Evolutionary conservation across 306 rosid genomes (phyloP), one percentile per base, ranked within the genome.

Genomic region (Prinsepia uniflora): DNA sequence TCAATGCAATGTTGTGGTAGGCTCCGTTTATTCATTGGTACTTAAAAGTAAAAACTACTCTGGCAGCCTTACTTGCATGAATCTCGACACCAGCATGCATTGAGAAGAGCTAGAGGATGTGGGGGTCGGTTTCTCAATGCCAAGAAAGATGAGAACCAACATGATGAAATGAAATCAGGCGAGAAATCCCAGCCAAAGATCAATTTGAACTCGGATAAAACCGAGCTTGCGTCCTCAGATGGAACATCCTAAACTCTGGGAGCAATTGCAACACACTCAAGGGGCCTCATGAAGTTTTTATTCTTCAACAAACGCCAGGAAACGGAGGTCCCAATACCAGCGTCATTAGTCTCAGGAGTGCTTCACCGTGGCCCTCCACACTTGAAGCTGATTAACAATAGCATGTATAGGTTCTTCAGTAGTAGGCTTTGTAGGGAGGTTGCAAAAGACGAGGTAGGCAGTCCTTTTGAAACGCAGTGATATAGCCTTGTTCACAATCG

Each of bases 61-160:
- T 83, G 81, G 90, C 92, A 92, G 98, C 98, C 98, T 42, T 92
- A 92, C 78, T 73, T 89, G 89, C 98, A 92, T 39, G 98, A 92
- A 81, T 92, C 98, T 54, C 92, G 98, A 42, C 98, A 92, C 81
- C 68, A 82, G 84, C 98, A 89, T 59, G 98, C 98, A 15, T 67
- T 92, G 67, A 86, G 89, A 79, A 84, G 96, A 80, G 94, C 90
- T 55, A 85, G 98, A 72, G 98, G 98, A 80, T 87, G 96, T 49
- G 98, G 98, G 53, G 98, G 98, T 20, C 86, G 98, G 63, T 92
- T 92, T 86, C 86, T 92, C 74, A 91, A 91, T 76, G 74, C 96
- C 56, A 92, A 92, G 84, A 87, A 92, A 80, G 39, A 77, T 14
- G 98, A 84, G 71, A 79, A 89, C 65, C 75, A 84, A 64, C 88